phyloP scores from a whole-genome alignment of 2,329 filamentous ascomycete species.

The Colletotrichum lupini region DNA sequence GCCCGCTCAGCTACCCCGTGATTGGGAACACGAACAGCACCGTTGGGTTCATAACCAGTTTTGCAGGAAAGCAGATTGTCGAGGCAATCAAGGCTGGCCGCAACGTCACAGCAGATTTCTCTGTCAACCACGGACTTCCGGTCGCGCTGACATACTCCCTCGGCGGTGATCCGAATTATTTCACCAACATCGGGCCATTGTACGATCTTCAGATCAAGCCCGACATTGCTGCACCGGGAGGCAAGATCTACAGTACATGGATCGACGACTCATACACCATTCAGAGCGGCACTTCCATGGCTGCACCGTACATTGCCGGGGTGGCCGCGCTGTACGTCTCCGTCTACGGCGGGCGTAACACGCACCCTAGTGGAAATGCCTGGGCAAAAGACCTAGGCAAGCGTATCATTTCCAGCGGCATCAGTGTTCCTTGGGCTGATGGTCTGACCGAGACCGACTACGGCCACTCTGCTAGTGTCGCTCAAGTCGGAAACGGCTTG shows the following conservation, averaged over 20 bases:
- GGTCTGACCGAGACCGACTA: too few relatives aligned
- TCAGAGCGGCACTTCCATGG: conserved; percentile 61
- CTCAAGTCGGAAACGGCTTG: conserved; percentile 53
- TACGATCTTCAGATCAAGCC: conserved; percentile 57
- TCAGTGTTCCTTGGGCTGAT: not conserved
- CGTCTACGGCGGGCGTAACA: conserved; percentile 44
- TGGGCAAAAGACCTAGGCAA: conserved; percentile 38
- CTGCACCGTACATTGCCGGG: conserved; percentile 57
- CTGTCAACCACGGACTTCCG: not conserved
- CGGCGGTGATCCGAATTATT: conserved; percentile 38
- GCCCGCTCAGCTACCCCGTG: not conserved
- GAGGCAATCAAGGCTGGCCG: not conserved
- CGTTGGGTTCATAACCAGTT: not conserved
- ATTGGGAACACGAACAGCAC: not conserved
- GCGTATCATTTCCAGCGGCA: conserved; percentile 48
- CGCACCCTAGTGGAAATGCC: conserved; percentile 45
- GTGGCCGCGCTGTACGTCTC: conserved; percentile 50
- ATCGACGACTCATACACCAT: conserved; percentile 50
- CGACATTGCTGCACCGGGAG: conserved; percentile 55
- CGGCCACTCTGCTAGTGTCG: conserved; percentile 43
- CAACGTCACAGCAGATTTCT: not conserved
- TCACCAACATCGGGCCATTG: conserved; percentile 55
- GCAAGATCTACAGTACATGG: conserved; percentile 54
- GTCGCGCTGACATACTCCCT: too few relatives aligned
- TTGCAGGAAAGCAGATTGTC: not conserved